Evolutionary conservation across 345 rosid genomes (phyloP).

Genomic region (Rubroshorea leprosula): DNA sequence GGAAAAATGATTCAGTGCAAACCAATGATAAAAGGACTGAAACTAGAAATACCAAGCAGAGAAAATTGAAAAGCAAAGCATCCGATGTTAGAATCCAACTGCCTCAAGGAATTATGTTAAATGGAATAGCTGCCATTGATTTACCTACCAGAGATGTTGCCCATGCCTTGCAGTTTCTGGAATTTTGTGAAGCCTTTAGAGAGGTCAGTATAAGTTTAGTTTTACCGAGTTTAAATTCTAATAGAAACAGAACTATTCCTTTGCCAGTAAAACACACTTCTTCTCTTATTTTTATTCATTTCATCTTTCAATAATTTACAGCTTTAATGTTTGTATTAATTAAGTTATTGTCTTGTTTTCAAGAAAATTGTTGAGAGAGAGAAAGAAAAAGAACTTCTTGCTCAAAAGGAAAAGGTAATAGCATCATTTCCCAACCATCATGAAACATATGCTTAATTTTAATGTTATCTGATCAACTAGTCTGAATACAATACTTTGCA

Average conservation of each 20-base stretch:
- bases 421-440: not conserved
- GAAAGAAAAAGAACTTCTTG: slow-evolving; percentile 7
- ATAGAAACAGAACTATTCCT: too few relatives aligned
- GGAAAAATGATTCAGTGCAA: not conserved
- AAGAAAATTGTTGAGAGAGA: slow-evolving; percentile 13
- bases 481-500: not conserved
- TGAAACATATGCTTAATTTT: not conserved
- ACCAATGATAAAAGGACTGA: not conserved
- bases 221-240: slow-evolving; percentile 2
- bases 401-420: slow-evolving; percentile 17
- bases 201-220: slow-evolving; percentile 13
- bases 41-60: slow-evolving; percentile 5
- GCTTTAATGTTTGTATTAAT: too few relatives aligned
- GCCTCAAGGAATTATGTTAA: slow-evolving; percentile 13
- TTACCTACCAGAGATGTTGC: slow-evolving; percentile 13
- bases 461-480: not conserved
- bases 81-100: slow-evolving; percentile 1
- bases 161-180: slow-evolving; percentile 18
- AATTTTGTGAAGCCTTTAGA: slow-evolving; percentile 24
- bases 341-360: not conserved
- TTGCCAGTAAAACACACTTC: too few relatives aligned
- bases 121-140: slow-evolving; percentile 9
- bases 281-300: not conserved
- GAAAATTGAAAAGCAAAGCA: slow-evolving; percentile 2
- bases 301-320: too few relatives aligned